Base-by-base conservation (phyloP, 257 asterid species). In the Thymus quinquecostatus region DNA sequence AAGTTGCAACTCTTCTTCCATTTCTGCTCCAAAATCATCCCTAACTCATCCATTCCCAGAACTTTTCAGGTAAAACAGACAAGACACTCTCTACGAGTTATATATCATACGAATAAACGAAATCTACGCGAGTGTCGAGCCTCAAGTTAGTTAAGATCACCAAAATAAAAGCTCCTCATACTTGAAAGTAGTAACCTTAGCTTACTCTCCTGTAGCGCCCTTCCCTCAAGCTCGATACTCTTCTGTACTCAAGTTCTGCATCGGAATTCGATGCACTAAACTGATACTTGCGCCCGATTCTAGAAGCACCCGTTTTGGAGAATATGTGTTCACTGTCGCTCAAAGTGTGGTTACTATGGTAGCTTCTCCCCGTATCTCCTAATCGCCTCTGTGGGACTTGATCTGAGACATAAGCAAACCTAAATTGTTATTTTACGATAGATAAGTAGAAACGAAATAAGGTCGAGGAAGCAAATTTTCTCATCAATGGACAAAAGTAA, bases 201-300 rank as follows among this genome's bases (percentile, higher is more conserved):
- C 65, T 63, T 74, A 78, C 78, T 76, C 83, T 69, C 68, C 80
- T 47, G 77, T 40, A 65, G 43, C 79, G 80, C 29, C 88, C 80
- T 84, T 92, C 96, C 71, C 96, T 83, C 84, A 87, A 76, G 84
- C 98, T 92, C 44, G 90, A 78, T 30, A 92, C 96, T 85, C 99
- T 86, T 73, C 94, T 81, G 79, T 88, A 92, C 78, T 95, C 98
- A 8, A 95, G 74, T 82, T 92, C 98, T 64, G 98, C 97, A 80
- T 95, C 97, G 1, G 98, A 95, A 73, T 83, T 88, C 58, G 98
- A 90, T 62, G 85, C 82, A 58, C 95, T 95, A 59, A 79, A 80
- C 58, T 86, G 85, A 64, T 87, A 79, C 74, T 82, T 90, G 73
- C 96, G 80, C 60, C 84, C 76, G 13, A 66, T 63, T 85, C 92